phyloP scores from a whole-genome alignment of 768 basidiomycete species.

The Daedaleopsis nitida region DNA sequence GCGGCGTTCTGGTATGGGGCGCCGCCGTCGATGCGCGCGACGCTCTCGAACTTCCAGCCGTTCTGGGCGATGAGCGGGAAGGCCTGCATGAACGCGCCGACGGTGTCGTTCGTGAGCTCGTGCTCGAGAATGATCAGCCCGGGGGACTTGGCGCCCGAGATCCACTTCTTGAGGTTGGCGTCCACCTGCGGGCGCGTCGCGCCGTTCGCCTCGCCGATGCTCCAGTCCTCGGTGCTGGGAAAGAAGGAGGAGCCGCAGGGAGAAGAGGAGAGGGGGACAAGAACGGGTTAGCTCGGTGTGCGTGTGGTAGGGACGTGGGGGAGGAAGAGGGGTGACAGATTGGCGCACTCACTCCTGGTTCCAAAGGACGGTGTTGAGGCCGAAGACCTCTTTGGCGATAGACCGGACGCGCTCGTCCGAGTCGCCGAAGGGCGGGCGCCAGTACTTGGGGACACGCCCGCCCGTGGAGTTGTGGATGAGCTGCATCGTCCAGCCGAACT shows the following conservation, averaged over 20 bases:
- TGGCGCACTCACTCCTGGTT: conserved; percentile 70
- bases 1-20: conserved; percentile 24
- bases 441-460: conserved; percentile 70
- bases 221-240: conserved; percentile 76
- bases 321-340: too few species aligned
- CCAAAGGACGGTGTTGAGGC: conserved; percentile 82
- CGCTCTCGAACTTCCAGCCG: conserved; percentile 70
- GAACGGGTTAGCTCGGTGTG: too few species aligned
- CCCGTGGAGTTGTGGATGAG: conserved; percentile 58
- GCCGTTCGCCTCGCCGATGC: conserved; percentile 42
- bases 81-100: conserved; percentile 65
- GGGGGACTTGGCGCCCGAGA: conserved; percentile 67
- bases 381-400: conserved; percentile 87
- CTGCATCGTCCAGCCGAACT: conserved; percentile 57
- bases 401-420: conserved; percentile 81
- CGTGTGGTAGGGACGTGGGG: too few species aligned
- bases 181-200: conserved; percentile 53
- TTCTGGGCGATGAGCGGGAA: conserved; percentile 64
- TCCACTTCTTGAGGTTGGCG: conserved; percentile 54
- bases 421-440: conserved; percentile 91
- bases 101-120: conserved; percentile 63
- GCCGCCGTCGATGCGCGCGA: conserved; percentile 40
- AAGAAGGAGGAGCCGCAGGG: background rate
- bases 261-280: background rate
- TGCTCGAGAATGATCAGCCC: conserved; percentile 88